These are phyloP conservation scores for Haplosporangium sp. DNA, from an alignment of 371 early-diverging fungal genomes.

Conservation along the genomic window DNA sequence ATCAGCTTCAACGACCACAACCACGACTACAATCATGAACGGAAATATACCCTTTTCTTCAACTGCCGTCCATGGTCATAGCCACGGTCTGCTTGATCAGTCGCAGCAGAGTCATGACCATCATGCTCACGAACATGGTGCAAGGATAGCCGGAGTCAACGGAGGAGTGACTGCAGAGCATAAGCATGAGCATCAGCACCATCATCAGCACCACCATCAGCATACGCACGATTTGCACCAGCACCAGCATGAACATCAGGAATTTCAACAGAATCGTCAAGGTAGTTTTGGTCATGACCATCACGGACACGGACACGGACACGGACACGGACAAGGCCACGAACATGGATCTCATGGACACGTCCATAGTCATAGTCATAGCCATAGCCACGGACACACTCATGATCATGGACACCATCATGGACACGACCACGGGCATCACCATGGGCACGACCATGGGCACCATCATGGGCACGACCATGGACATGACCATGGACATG, in stretches of 20 bases:
- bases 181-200: constrained; percentile 29
- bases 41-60: constrained; percentile 49
- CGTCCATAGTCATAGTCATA: constrained; percentile 10
- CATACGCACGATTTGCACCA: constrained; percentile 20
- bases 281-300: constrained; percentile 7
- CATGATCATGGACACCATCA: constrained; percentile 26
- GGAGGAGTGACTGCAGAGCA: constrained; percentile 14
- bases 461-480: constrained; percentile 50
- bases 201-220: constrained; percentile 24
- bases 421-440: constrained; percentile 28
- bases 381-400: constrained; percentile 18
- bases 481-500: constrained; percentile 28
- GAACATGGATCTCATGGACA: constrained; percentile 12
- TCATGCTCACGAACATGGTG: constrained; percentile 35
- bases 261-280: constrained; percentile 8
- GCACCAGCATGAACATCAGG: constrained; percentile 18
- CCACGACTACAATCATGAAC: constrained; percentile 15
- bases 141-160: constrained; percentile 4
- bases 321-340: constrained; percentile 15
- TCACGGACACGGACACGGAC: constrained; percentile 13
- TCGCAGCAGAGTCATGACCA: constrained; percentile 8
- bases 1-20: constrained; percentile 8
- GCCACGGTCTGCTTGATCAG: constrained; percentile 12
- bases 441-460: constrained; percentile 36
- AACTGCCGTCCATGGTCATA: constrained; percentile 19